Conservation (phyloP, 352 stramenopile species). For the Saprolegnia parasitica region DNA sequence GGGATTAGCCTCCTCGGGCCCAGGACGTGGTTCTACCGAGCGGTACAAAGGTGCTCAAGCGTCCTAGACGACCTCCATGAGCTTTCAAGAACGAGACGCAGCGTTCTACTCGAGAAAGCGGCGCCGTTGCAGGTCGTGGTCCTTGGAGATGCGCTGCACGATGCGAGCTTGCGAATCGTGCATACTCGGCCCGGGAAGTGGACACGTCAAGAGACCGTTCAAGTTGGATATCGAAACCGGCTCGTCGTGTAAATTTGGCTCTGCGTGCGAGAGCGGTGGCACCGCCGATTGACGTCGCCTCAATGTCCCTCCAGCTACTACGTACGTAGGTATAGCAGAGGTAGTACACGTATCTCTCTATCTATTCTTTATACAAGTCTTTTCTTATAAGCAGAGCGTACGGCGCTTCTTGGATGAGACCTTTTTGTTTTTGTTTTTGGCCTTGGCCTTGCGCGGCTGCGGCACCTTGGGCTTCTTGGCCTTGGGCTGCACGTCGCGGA, state of each 20-base stretch:
- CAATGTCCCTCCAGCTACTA: too few relatives aligned
- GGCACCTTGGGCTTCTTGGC: neutral
- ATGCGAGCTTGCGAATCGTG: neutral
- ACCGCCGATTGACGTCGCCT: too few relatives aligned
- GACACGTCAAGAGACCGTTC: too few relatives aligned
- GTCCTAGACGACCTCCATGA: neutral
- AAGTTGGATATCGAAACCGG: too few relatives aligned
- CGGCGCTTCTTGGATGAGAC: conserved; percentile 20
- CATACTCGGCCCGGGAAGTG: too few relatives aligned
- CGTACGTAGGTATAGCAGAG: too few relatives aligned
- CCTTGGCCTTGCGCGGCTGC: neutral
- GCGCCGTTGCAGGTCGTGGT: neutral
- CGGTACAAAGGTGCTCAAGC: neutral
- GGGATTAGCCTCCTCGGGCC: neutral
- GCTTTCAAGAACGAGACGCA: neutral
- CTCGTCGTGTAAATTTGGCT: too few relatives aligned
- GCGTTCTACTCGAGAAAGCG: neutral
- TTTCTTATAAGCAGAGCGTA: neutral
- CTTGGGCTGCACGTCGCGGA: neutral
- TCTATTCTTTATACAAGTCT: too few relatives aligned
- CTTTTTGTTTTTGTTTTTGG: conserved; percentile 26
- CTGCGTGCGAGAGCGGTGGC: too few relatives aligned
- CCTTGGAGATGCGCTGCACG: neutral
- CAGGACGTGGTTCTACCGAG: too few relatives aligned
- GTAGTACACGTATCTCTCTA: too few relatives aligned